Percentiles rank a stretch among this genome's conserved stretches.
Conservation (phyloP, 2,329 filamentous ascomycete species). For the Aspergillus hortae region DNA sequence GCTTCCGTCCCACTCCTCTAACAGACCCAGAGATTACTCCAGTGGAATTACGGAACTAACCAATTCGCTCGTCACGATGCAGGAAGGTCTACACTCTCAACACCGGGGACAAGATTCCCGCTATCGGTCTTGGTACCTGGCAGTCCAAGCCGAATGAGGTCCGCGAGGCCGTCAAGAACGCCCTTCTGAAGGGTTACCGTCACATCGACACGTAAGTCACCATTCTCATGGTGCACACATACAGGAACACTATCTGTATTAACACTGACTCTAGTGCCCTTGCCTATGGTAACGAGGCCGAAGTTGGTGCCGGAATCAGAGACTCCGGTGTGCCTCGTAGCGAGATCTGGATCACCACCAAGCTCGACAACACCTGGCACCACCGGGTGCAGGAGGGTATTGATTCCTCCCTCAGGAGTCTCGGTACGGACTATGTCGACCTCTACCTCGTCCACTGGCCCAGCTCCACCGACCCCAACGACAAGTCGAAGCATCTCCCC, state of each 20-base stretch:
- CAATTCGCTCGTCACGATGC: neutral
- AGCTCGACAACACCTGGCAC: constrained; percentile 65
- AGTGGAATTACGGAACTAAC: neutral
- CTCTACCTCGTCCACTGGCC: constrained; percentile 72
- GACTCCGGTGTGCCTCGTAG: constrained; percentile 64
- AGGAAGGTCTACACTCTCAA: constrained; percentile 46
- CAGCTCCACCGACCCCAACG: constrained; percentile 50
- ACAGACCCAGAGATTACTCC: neutral
- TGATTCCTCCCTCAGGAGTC: constrained; percentile 59
- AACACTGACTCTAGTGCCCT: constrained; percentile 24
- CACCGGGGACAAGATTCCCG: constrained; percentile 48
- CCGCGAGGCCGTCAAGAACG: constrained; percentile 46
- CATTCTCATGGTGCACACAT: neutral
- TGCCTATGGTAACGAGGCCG: constrained; percentile 62
- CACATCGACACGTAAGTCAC: constrained; percentile 52
- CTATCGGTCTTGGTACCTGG: constrained; percentile 54
- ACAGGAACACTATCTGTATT: neutral
- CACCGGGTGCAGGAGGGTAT: constrained; percentile 60
- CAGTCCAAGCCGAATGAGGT: constrained; percentile 54
- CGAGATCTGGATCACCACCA: constrained; percentile 67
- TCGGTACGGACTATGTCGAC: constrained; percentile 66
- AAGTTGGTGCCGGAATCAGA: constrained; percentile 64
- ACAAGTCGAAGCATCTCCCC: constrained; percentile 58
- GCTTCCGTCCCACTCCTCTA: neutral
- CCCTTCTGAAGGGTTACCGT: constrained; percentile 51